Evolutionary conservation across 2,329 filamentous ascomycete genomes (phyloP).

Genomic region (Cladosporium phlei): DNA sequence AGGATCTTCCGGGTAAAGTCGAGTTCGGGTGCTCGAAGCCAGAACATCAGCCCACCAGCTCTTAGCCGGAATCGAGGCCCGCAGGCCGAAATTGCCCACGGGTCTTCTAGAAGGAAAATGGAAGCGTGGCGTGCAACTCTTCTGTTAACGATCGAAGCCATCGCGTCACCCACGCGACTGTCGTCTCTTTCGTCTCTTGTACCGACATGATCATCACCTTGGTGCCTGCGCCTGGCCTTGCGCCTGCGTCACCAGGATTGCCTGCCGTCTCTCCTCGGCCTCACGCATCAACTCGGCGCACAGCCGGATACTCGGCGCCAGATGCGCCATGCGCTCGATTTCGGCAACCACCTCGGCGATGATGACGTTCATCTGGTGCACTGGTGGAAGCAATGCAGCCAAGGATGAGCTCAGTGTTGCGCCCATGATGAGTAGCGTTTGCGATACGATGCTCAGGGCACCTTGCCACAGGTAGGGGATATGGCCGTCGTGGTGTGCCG

Average conservation of each 20-base stretch:
- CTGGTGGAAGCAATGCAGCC: conserved; percentile 57
- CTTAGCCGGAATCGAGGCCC: conserved; percentile 3
- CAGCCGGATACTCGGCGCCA: conserved; percentile 70
- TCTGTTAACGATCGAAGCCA: background rate
- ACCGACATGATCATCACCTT: background rate
- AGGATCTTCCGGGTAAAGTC: conserved; percentile 6
- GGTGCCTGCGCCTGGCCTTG: conserved; percentile 4
- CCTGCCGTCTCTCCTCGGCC: conserved; percentile 64
- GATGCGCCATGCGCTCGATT: conserved; percentile 66
- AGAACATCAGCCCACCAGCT: background rate
- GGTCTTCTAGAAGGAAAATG: conserved; percentile 3
- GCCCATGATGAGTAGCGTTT: conserved; percentile 77
- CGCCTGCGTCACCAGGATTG: conserved; percentile 37
- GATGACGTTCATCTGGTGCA: conserved; percentile 62
- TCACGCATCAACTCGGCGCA: conserved; percentile 78
- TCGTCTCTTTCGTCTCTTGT: background rate
- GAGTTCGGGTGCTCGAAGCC: background rate
- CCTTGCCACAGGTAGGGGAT: conserved; percentile 85
- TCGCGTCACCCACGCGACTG: conserved; percentile 1
- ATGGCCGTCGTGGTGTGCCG: conserved; percentile 74
- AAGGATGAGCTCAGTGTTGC: conserved; percentile 75
- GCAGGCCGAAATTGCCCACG: conserved; percentile 1
- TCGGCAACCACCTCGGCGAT: conserved; percentile 73
- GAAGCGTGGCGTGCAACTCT: background rate
- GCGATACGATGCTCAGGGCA: conserved; percentile 75